These are phyloP conservation scores for Penicillium sp. DNA, from an alignment of 2,329 filamentous ascomycete genomes.

Conservation along the genomic window DNA sequence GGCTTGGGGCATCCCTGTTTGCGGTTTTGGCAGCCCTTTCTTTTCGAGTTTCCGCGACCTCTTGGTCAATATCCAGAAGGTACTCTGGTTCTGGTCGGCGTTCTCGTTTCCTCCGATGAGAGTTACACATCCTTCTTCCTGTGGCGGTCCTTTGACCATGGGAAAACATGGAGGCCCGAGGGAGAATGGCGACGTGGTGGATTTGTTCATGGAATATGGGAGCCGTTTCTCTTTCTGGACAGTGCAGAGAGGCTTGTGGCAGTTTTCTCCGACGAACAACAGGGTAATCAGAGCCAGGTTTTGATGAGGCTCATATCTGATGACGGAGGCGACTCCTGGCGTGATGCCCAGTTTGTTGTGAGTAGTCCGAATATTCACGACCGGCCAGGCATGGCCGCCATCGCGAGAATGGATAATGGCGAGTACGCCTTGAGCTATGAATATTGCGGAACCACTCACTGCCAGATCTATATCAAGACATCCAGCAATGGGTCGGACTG, in stretches of 20 bases:
- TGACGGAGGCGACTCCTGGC: neutral
- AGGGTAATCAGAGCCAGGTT: neutral
- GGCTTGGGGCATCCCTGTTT: neutral
- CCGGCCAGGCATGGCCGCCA: neutral
- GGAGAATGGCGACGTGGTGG: neutral
- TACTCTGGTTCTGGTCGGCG: neutral
- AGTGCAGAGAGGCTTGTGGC: neutral
- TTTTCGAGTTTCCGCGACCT: neutral
- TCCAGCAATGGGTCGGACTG: neutral
- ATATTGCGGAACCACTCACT: neutral
- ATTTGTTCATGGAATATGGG: neutral
- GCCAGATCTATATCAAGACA: neutral
- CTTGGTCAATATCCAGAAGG: neutral
- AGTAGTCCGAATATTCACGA: neutral
- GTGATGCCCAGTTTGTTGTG: neutral
- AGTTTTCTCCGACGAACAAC: neutral
- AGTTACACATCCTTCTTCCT: neutral
- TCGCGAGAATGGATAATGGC: neutral
- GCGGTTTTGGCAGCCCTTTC: neutral
- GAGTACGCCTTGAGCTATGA: neutral
- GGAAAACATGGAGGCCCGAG: neutral
- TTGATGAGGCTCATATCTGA: neutral
- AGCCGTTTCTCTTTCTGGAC: neutral
- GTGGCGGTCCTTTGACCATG: neutral
- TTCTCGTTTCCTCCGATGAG: neutral